Conservation (phyloP, 129 eudicot genomes). For the Dittrichia graveolens region DNA sequence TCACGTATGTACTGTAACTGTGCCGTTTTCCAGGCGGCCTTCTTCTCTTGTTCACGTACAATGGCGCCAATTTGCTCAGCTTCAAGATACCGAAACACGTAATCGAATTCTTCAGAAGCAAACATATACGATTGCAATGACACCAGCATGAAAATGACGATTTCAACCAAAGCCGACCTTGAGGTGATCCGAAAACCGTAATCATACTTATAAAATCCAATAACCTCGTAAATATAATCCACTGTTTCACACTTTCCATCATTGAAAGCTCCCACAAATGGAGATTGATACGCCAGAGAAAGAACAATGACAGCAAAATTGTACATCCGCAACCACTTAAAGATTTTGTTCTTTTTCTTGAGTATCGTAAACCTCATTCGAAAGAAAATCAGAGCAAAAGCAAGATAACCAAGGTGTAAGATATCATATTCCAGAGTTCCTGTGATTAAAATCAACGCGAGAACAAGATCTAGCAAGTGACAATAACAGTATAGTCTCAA, state of each 20-base stretch:
- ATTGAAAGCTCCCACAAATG: slow-evolving; percentile 46
- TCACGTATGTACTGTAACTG: slow-evolving; percentile 58
- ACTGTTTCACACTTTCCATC: slow-evolving; percentile 50
- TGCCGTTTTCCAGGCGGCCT: slow-evolving; percentile 57
- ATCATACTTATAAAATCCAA: slow-evolving; percentile 56
- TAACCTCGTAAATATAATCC: slow-evolving; percentile 53
- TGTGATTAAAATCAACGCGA: slow-evolving; percentile 48
- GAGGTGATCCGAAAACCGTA: slow-evolving; percentile 58
- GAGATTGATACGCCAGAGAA: slow-evolving; percentile 55
- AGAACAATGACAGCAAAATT: slow-evolving; percentile 54
- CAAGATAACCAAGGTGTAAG: slow-evolving; percentile 58
- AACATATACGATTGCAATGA: slow-evolving; percentile 58
- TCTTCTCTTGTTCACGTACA: slow-evolving; percentile 57
- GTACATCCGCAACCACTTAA: slow-evolving; percentile 56
- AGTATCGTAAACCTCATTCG: slow-evolving; percentile 52
- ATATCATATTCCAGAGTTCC: slow-evolving; percentile 61
- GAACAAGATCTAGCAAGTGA: slow-evolving; percentile 56
- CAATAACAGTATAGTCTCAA: slow-evolving; percentile 54
- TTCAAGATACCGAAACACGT: slow-evolving; percentile 53
- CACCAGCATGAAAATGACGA: slow-evolving; percentile 50
- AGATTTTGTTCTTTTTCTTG: slow-evolving; percentile 49
- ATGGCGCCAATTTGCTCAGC: slow-evolving; percentile 59
- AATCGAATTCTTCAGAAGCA: slow-evolving; percentile 61
- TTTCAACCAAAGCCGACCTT: slow-evolving; percentile 52
- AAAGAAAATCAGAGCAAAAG: slow-evolving; percentile 47